Conservation (phyloP, 2,329 filamentous ascomycete species). For the Pseudocercospora cruenta region DNA sequence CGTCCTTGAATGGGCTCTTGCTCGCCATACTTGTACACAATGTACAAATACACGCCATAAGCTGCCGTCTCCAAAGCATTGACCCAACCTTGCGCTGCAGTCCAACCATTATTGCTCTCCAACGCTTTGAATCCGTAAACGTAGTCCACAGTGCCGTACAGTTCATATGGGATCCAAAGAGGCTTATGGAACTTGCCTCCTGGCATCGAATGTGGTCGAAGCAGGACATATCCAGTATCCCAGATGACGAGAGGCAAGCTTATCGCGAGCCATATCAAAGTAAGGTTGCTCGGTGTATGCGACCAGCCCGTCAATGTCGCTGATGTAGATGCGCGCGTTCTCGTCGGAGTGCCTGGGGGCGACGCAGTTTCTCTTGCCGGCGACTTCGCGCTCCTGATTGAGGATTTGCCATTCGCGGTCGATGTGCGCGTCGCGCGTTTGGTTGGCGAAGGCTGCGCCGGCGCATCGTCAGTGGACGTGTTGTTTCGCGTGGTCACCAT, state of each 20-base stretch:
- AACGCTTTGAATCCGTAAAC: constrained; percentile 79
- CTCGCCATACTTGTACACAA: constrained; percentile 51
- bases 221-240: constrained; percentile 79
- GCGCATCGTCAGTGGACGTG: constrained; percentile 15
- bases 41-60: constrained; percentile 66
- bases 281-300: constrained; percentile 63
- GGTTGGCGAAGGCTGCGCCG: constrained; percentile 25
- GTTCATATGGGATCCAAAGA: constrained; percentile 74
- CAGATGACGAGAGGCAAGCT: constrained; percentile 79
- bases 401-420: constrained; percentile 16
- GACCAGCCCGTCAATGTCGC: constrained; percentile 48
- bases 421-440: constrained; percentile 31
- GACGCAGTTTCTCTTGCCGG: background rate
- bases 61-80: constrained; percentile 70
- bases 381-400: constrained; percentile 11
- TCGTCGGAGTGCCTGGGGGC: constrained; percentile 43
- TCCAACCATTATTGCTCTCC: constrained; percentile 71
- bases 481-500: constrained; percentile 23
- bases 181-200: constrained; percentile 73
- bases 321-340: constrained; percentile 10
- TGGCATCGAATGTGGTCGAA: constrained; percentile 80
- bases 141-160: constrained; percentile 79
- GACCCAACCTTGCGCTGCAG: constrained; percentile 70
- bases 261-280: constrained; percentile 71
- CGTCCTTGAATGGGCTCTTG: constrained; percentile 40